phyloP scores from a whole-genome alignment of 495 filamentous ascomycete species.

The Trichoderma parareesei region DNA sequence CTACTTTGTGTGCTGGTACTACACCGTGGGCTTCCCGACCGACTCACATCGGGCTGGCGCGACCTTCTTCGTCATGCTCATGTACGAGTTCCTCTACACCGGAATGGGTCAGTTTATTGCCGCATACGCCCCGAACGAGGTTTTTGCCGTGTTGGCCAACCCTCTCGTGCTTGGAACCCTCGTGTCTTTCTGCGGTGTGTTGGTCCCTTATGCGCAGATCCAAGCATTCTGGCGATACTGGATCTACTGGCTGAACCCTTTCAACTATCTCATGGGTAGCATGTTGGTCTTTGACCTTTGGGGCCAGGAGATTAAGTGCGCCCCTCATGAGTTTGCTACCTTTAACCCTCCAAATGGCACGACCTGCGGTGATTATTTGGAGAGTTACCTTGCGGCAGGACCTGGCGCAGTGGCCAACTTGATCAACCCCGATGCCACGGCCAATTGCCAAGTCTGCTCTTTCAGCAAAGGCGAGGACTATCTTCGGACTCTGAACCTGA shows the following conservation, averaged over 20 bases:
- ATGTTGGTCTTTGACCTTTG: slow-evolving; percentile 56
- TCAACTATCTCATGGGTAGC: slow-evolving; percentile 66
- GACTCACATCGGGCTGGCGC: slow-evolving; percentile 63
- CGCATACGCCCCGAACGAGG: slow-evolving; percentile 71
- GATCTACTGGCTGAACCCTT: slow-evolving; percentile 66
- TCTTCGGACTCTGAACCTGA: slow-evolving; percentile 57
- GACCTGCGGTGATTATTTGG: slow-evolving; percentile 55
- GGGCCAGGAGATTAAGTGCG: slow-evolving; percentile 48
- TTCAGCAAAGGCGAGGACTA: slow-evolving; percentile 61
- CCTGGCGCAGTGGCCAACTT: slow-evolving; percentile 47
- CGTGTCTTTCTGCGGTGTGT: slow-evolving; percentile 66
- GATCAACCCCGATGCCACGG: slow-evolving; percentile 45
- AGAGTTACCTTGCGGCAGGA: slow-evolving; percentile 36
- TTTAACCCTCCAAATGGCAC: slow-evolving; percentile 57
- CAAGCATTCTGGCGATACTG: slow-evolving; percentile 73
- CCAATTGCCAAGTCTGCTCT: slow-evolving; percentile 67
- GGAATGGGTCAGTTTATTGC: slow-evolving; percentile 82
- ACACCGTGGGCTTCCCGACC: slow-evolving; percentile 60
- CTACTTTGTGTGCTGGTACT: slow-evolving; percentile 79
- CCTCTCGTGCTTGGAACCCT: slow-evolving; percentile 79
- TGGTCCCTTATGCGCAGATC: slow-evolving; percentile 52
- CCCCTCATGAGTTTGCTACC: slow-evolving; percentile 49
- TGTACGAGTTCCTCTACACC: slow-evolving; percentile 64
- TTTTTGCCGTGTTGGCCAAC: slow-evolving; percentile 44
- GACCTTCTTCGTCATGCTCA: slow-evolving; percentile 76